Conservation (phyloP, 805 yeast species). For the Candida silvicultrix region DNA sequence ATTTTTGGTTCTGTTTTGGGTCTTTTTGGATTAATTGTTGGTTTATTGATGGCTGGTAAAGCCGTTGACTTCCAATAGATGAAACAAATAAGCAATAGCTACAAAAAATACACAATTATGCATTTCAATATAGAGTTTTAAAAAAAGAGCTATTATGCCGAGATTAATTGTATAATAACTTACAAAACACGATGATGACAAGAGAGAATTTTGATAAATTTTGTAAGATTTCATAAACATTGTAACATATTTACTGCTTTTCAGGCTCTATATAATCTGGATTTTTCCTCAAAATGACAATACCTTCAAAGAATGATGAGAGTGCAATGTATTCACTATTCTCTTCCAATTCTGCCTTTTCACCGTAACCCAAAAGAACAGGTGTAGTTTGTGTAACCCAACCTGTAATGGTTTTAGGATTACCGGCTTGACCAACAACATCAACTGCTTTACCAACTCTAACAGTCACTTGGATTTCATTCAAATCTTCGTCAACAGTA, state of each 20-base stretch:
- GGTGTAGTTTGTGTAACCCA: conserved; percentile 99
- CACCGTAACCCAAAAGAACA: conserved; percentile 87
- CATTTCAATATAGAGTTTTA: not conserved
- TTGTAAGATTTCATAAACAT: not conserved
- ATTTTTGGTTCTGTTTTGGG: conserved; percentile 97
- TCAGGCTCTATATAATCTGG: conserved; percentile 74
- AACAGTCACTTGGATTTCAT: conserved; percentile 84
- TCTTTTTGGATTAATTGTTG: conserved; percentile 92
- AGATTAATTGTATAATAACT: not conserved
- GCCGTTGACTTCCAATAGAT: conserved; percentile 74
- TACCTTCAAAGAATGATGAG: conserved; percentile 81
- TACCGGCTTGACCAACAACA: conserved; percentile 98
- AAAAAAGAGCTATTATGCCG: not conserved
- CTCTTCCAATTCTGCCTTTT: conserved; percentile 89
- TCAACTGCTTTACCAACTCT: conserved; percentile 99
- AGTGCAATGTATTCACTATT: conserved; percentile 87
- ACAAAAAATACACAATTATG: not conserved
- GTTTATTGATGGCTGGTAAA: conserved; percentile 93
- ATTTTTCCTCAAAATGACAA: conserved; percentile 86
- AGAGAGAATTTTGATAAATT: not conserved
- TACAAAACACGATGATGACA: not conserved
- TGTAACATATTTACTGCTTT: conserved; percentile 4
- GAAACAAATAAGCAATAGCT: too few species aligned
- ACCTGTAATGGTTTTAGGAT: conserved; percentile 97
- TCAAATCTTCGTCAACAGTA: conserved; percentile 83